Evolutionary conservation across 371 early-diverging fungal genomes (phyloP), one percentile per base, ranked within the genome.

Genomic region (Saksenaea vasiformis): DNA sequence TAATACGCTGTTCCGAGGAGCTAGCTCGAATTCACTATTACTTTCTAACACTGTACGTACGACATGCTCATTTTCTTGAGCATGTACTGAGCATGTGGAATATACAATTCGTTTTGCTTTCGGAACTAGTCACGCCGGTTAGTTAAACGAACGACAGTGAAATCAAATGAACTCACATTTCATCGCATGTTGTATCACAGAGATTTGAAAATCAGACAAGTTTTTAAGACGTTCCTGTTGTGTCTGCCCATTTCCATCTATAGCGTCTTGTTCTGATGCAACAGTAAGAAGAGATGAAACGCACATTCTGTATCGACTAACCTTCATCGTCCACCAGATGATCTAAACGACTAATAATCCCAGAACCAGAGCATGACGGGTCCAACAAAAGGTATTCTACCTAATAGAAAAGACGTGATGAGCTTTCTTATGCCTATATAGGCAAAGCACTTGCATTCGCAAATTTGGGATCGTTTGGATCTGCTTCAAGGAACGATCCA

Each of bases 311-410:
- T 10, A 39, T 39, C 26, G 19, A 3, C 19, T 56, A 67, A 28
- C 77, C 80, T 26, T 81, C 80, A 58, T 74, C 84, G 65, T 93
- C 92, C 0, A 95, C 84, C 14, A 95, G 77, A 60, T 88, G 85
- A 66, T 97, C 96, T 66, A 95, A 67, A 41, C 96, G 82, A 57
- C 88, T 89, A 54, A 95, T 88, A 43, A 97, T 99, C 3, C 99
- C 99, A 17, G 97, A 96, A 1, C 99, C 99, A 39, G 97, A 95
- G 71, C 99, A 99, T 5, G 96, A 95, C 14, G 99, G 99, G 79
- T 99, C 99, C 39, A 99, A 77, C 39, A 99, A 73, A 54, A 98
- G 91, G 76, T 95, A 96, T 58, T 95, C 92, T 7, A 96, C 95
- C 57, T 84, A 54, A 31, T 37, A 44, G 17, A 55, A 27, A 54